phyloP scores from a whole-genome alignment of 371 early-diverging fungal genomes.

The Mucor plumbeus region DNA sequence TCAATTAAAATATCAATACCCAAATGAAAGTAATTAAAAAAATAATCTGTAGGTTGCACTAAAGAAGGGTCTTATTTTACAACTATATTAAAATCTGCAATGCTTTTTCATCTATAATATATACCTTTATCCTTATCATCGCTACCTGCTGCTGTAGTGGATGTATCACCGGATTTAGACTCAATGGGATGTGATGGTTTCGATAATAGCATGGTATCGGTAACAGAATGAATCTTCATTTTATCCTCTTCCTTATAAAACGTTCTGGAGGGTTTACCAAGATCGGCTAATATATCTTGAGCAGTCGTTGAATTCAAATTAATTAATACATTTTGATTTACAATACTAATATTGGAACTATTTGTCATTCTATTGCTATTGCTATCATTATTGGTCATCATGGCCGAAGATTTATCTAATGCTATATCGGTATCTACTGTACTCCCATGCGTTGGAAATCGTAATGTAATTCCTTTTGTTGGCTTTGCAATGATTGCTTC shows the following conservation, averaged over 20 bases:
- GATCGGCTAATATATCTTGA: conserved; percentile 75
- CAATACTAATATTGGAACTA: conserved; percentile 25
- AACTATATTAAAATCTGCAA: background rate
- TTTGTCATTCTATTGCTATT: background rate
- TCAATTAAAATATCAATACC: conserved; percentile 81
- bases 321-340: conserved; percentile 39
- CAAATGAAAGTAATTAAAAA: conserved; percentile 73
- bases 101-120: background rate
- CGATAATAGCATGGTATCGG: conserved; percentile 22
- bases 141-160: conserved; percentile 7
- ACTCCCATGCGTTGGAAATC: conserved; percentile 41
- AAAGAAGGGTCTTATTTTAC: conserved; percentile 13
- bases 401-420: conserved; percentile 20
- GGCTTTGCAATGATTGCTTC: conserved; percentile 61
- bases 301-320: conserved; percentile 53
- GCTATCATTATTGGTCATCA: background rate
- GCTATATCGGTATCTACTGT: conserved; percentile 22
- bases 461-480: conserved; percentile 39
- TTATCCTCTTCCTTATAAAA: conserved; percentile 77
- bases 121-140: conserved; percentile 46
- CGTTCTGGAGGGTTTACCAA: conserved; percentile 67
- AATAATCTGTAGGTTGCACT: conserved; percentile 61
- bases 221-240: conserved; percentile 71
- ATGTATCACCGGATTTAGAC: conserved; percentile 18
- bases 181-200: conserved; percentile 19